phyloP scores from a whole-genome alignment of 2,329 filamentous ascomycete genomes.

The Achaetomium macrosporum region DNA sequence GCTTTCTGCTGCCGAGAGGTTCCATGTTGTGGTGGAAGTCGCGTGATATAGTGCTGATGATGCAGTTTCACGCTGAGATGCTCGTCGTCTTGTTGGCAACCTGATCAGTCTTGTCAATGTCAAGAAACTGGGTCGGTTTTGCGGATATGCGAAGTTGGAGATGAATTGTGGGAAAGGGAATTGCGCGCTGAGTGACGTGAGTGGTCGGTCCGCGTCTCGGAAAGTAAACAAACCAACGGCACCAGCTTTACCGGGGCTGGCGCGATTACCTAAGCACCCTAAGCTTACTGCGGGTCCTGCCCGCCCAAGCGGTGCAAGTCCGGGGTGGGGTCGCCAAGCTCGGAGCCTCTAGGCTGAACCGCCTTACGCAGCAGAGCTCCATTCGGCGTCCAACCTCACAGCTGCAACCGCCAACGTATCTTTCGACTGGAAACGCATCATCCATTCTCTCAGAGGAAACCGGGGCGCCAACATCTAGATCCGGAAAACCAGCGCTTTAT shows the following conservation, averaged over 20 bases:
- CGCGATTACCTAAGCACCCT: not conserved
- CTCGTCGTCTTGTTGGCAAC: not conserved
- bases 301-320: not conserved
- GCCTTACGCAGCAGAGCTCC: conserved; percentile 35
- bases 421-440: not conserved
- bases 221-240: conserved; percentile 27
- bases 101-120: not conserved
- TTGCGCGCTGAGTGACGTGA: conserved; percentile 20
- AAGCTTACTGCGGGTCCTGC: conserved; percentile 5
- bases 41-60: not conserved
- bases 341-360: conserved; percentile 38
- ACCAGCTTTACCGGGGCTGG: not conserved
- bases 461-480: not conserved
- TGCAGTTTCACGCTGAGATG: not conserved
- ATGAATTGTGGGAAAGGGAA: conserved; percentile 14
- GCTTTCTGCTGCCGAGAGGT: conserved; percentile 35
- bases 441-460: no score
- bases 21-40: not conserved
- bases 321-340: not conserved
- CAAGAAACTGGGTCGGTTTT: not conserved
- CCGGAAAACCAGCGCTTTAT: not conserved
- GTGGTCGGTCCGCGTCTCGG: conserved; percentile 23
- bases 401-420: conserved; percentile 1
- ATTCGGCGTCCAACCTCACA: conserved; percentile 6
- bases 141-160: conserved; percentile 10